Evolutionary conservation across 2,329 filamentous ascomycete genomes (phyloP), one percentile per base, ranked within the genome.

Genomic region (Colletotrichum eremochloae): DNA sequence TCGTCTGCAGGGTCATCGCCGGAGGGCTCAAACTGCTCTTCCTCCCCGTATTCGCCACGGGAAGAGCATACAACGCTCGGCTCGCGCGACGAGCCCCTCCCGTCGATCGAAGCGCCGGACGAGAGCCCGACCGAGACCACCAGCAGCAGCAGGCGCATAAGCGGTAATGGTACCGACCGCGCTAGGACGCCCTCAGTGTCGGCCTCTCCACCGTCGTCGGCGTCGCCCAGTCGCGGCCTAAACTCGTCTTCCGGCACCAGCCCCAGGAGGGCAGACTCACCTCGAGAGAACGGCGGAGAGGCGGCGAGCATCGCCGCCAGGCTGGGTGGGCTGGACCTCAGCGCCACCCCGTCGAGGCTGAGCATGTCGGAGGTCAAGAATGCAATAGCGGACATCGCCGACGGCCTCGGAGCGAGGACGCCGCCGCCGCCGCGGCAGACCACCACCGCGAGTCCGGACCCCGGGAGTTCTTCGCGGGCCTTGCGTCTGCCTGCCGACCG

Each of bases 301-400:
- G 11, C 61, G 15, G 44, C 36, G n/a, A 53, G 31, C 7, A 52
- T 63, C 20, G 61, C 31, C 6, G 44, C 8, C 15, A 31, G 31
- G 1, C 29, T 63, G 44, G 20, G 6, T 6, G n/a, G 50, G 3
- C 5, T 50, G 31, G 36, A 42, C 61, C 31, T 63, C 24, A 15
- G 31, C 7, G 31, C 20, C 8, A 18, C 9, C 6, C 31, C 20
- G 18, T 53, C 61, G 36, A 53, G n/a, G n/a, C 20, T 63, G 18
- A 31, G 11, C 14, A 63, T 63, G 61, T 29, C 61, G 6, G 46
- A 63, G 5, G 44, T 63, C 24, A 15, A 4, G 31, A 31, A 15
- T 9, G 61, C 61, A 4, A 50, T 63, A n/a, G 18, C 31, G 15
- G 61, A 42, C 11, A 36, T 63, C 15, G 61, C 61, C 44, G 48